phyloP scores from a whole-genome alignment of 2,329 filamentous ascomycete genomes.

The Bertia moriformis region DNA sequence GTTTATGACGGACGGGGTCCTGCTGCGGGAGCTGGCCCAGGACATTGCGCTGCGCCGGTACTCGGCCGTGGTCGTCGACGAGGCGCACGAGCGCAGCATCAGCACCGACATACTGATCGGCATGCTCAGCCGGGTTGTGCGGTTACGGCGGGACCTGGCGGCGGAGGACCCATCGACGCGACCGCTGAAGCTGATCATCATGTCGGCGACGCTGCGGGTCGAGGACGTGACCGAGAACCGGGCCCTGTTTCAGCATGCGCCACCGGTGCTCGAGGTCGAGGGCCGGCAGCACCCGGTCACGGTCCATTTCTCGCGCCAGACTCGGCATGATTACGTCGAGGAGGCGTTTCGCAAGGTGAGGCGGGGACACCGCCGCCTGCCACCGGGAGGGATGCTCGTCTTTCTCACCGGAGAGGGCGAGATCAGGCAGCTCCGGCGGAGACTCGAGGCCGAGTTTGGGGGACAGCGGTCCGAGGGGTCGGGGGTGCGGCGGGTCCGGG shows the following conservation, averaged over 20 bases:
- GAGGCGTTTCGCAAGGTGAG: constrained; percentile 80
- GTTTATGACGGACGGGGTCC: constrained; percentile 97
- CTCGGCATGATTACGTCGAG: constrained; percentile 75
- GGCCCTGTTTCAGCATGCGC: constrained; percentile 61
- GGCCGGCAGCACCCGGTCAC: constrained; percentile 86
- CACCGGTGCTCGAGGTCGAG: constrained; percentile 77
- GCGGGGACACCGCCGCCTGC: constrained; percentile 76
- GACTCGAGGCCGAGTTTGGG: constrained; percentile 54
- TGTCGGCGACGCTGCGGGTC: constrained; percentile 88
- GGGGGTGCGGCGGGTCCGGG: constrained; percentile 46
- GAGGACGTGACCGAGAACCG: constrained; percentile 79
- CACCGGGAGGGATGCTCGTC: constrained; percentile 78
- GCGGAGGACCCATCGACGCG: constrained; percentile 56
- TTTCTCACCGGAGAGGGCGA: constrained; percentile 92
- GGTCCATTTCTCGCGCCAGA: constrained; percentile 72
- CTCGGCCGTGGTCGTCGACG: constrained; percentile 85
- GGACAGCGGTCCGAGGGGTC: no score
- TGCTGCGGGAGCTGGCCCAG: constrained; percentile 78
- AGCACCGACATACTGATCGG: constrained; percentile 98
- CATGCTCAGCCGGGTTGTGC: constrained; percentile 86
- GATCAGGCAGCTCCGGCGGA: constrained; percentile 70
- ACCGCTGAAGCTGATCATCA: constrained; percentile 86
- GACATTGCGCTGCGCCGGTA: constrained; percentile 83
- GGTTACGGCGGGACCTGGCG: constrained; percentile 62
- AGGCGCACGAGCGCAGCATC: constrained; percentile 91